Percentiles rank a stretch among this genome's conserved stretches.
These are phyloP conservation scores for Fusarium sp. DNA, from an alignment of 2,329 filamentous ascomycete genomes.

Conservation along the genomic window DNA sequence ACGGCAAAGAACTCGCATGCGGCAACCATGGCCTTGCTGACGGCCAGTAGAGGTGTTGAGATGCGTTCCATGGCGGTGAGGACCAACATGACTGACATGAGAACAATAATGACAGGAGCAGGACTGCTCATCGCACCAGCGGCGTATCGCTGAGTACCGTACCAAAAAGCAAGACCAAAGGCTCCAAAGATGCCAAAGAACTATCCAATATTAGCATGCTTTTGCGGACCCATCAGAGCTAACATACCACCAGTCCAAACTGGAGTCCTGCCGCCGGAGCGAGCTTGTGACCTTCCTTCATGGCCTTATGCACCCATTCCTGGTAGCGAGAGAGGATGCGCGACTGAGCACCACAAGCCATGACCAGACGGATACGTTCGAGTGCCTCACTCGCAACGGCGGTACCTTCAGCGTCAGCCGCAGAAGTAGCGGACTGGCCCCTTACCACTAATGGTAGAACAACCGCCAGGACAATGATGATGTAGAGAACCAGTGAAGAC, in stretches of 20 bases:
- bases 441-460: conserved; percentile 40
- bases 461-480: conserved; percentile 48
- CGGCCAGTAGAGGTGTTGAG: conserved; percentile 55
- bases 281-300: conserved; percentile 50
- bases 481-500: conserved; percentile 60
- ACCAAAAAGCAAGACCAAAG: conserved; percentile 60
- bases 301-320: conserved; percentile 53
- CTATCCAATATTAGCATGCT: conserved; percentile 21
- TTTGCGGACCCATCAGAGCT: background rate
- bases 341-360: conserved; percentile 58
- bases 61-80: conserved; percentile 52
- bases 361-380: conserved; percentile 56
- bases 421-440: conserved; percentile 29
- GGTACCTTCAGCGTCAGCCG: conserved; percentile 51
- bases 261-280: conserved; percentile 37
- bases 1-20: conserved; percentile 47
- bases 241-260: conserved; percentile 30
- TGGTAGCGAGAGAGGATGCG: conserved; percentile 53
- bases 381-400: conserved; percentile 59
- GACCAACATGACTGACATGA: conserved; percentile 55
- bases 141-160: conserved; percentile 54
- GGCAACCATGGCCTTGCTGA: conserved; percentile 46
- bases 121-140: conserved; percentile 50
- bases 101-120: conserved; percentile 53
- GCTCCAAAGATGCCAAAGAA: conserved; percentile 51